Evolutionary conservation across 768 basidiomycete species (phyloP).

Genomic region (Naganishia friedmannii): DNA sequence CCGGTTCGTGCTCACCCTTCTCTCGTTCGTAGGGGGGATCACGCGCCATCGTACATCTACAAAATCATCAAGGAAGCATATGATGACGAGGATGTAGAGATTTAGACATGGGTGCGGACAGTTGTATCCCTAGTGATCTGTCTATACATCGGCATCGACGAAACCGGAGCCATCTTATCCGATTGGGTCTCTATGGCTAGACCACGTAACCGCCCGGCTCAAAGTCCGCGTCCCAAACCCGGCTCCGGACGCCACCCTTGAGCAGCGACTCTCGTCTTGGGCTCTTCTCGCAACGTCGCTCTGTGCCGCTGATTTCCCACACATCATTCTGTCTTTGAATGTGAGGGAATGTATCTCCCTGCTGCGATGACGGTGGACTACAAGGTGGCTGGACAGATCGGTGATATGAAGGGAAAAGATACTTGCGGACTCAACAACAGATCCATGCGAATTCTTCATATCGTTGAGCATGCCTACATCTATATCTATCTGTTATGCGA

Average conservation of each 20-base stretch:
- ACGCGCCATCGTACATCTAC: constrained; percentile 83
- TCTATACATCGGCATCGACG: background rate
- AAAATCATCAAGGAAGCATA: constrained; percentile 90
- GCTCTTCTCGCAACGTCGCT: no score
- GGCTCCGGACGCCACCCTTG: no score
- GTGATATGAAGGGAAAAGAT: no score
- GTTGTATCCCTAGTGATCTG: background rate
- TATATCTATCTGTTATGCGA: background rate
- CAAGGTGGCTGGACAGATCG: no score
- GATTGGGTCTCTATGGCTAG: no score
- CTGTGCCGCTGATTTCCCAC: no score
- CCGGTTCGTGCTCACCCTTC: background rate
- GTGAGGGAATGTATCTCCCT: background rate
- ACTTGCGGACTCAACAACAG: no score
- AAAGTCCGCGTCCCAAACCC: no score
- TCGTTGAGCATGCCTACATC: background rate
- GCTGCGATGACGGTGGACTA: background rate
- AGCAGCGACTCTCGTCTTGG: no score
- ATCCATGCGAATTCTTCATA: background rate
- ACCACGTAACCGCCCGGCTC: no score
- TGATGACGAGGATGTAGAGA: constrained; percentile 86
- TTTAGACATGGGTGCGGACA: constrained; percentile 44
- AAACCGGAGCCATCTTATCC: no score
- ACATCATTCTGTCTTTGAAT: no score
- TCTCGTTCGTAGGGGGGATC: constrained; percentile 71